These are phyloP conservation scores for Pholiota microspora DNA, from an alignment of 768 basidiomycete genomes.

Conservation along the genomic window DNA sequence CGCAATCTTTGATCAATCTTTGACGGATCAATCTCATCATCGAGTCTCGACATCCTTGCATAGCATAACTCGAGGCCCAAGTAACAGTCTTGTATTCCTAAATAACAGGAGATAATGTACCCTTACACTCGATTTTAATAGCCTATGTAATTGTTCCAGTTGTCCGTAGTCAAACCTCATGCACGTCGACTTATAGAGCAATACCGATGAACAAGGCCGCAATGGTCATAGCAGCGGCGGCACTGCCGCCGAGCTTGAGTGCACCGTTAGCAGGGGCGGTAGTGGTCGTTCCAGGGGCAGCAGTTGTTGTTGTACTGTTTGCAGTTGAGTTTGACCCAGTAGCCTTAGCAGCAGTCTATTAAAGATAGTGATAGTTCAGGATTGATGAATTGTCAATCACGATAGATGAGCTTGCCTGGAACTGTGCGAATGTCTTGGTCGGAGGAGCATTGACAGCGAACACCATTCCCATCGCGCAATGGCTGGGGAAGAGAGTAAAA, in stretches of 20 bases:
- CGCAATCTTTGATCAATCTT: background rate
- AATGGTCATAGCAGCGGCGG: slow-evolving; percentile 30
- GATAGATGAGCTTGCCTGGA: slow-evolving; percentile 34
- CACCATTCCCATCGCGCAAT: slow-evolving; percentile 58
- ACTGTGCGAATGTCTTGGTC: slow-evolving; percentile 44
- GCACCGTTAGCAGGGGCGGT: slow-evolving; percentile 22
- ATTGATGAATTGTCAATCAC: no score
- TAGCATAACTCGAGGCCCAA: background rate
- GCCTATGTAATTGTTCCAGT: slow-evolving; percentile 1
- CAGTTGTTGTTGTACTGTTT: slow-evolving; percentile 16
- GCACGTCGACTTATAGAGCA: background rate
- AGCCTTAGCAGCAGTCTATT: slow-evolving; percentile 21
- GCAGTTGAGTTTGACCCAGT: slow-evolving; percentile 12
- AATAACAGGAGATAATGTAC: background rate
- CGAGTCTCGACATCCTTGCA: no score
- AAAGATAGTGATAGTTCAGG: background rate
- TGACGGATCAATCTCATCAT: background rate
- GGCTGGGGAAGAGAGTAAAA: slow-evolving; percentile 25
- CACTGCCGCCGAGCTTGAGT: slow-evolving; percentile 28
- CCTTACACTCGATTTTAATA: slow-evolving; percentile 6
- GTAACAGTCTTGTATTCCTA: background rate
- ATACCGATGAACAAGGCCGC: slow-evolving; percentile 31
- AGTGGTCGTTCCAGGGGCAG: slow-evolving; percentile 13
- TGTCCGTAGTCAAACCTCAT: background rate
- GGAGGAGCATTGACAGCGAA: slow-evolving; percentile 55